Percentiles rank a stretch among this genome's conserved stretches.
These are phyloP conservation scores for Sugiyamaella qingdaonensis DNA, from an alignment of 805 yeast species.

Conservation along the genomic window DNA sequence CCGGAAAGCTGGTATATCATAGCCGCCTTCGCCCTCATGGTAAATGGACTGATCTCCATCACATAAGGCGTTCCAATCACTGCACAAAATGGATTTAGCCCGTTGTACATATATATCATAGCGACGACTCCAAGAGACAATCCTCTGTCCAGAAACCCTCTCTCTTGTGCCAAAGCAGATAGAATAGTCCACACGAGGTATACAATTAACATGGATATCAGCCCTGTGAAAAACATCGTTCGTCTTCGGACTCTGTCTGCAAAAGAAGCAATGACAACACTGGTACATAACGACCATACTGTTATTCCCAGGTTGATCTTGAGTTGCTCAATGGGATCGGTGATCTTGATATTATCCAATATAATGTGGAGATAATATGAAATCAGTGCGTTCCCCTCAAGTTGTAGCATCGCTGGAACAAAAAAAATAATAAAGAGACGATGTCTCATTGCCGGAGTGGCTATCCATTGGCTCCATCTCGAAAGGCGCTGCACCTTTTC, in stretches of 20 bases:
- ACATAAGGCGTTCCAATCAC: conserved; percentile 18
- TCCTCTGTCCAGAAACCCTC: conserved; percentile 38
- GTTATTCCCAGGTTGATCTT: conserved; percentile 20
- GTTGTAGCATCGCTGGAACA: conserved; percentile 17
- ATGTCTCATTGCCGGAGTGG: conserved; percentile 13
- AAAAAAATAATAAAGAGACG: conserved; percentile 12
- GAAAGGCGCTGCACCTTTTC: conserved; percentile 19
- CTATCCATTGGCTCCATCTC: conserved; percentile 19
- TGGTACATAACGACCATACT: conserved; percentile 6
- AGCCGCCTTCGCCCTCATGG: conserved; percentile 41
- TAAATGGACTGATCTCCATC: conserved; percentile 25
- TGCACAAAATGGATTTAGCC: conserved; percentile 16
- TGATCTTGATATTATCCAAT: conserved; percentile 50
- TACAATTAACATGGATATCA: conserved; percentile 8
- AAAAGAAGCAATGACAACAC: conserved; percentile 12
- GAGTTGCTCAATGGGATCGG: conserved; percentile 23
- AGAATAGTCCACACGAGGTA: conserved; percentile 40
- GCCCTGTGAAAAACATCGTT: conserved; percentile 17
- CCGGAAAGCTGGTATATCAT: conserved; percentile 28
- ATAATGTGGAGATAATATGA: conserved; percentile 48
- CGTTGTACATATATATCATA: conserved; percentile 42
- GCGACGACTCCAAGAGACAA: conserved; percentile 47
- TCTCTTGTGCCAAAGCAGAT: conserved; percentile 45
- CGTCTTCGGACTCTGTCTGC: conserved; percentile 15
- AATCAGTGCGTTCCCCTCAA: conserved; percentile 18